Evolutionary conservation across 202 grass and related monocot species (phyloP), one percentile per base, ranked within the genome.

Genomic region (Dendrocalamus latiflorus): DNA sequence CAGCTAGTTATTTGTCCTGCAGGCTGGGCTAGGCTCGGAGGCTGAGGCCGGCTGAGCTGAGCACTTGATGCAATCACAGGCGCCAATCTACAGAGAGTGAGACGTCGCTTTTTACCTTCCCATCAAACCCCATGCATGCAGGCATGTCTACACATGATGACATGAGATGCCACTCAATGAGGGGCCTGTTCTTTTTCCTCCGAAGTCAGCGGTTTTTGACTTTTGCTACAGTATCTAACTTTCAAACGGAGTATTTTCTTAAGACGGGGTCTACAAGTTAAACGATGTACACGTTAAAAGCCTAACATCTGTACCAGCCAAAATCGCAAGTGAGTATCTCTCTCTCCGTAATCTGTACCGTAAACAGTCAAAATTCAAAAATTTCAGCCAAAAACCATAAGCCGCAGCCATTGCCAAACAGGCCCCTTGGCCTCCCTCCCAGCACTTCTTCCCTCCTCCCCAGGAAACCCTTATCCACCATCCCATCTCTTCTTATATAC

Each of bases 31-130:
- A 26, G 16, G 28, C 43, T 61, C 30, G 24, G 10, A 39, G 20
- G 8, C 9, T 9, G 21, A 47, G 18, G 34, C 36, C 78, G 74
- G 41, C 41, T 77, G 66, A 85, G 76, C 54, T 76, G 65, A 73
- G 50, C 76, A 72, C 80, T 95, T 98, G 93, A 98, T 98, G 66
- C 89, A 86, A 91, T 98, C 96, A 93, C 93, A 98, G 87, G 96
- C 91, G 78, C 43, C 92, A 89, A 93, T 91, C 83, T 26, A 36
- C 0, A 17, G 5, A 0, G 74, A 56, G 72, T 54, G 79, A 83
- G 74, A 88, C 72, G 88, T 89, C 87, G 88, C 87, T 88, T 91
- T 97, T 81, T 74, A 84, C 75, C 82, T 93, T 93, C 94, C 87
- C 89, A 84, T 89, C 85, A 91, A 91, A 93, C 84, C 89, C 88